Evolutionary conservation across 768 basidiomycete species (phyloP).

Genomic region (Boletus fagicola): DNA sequence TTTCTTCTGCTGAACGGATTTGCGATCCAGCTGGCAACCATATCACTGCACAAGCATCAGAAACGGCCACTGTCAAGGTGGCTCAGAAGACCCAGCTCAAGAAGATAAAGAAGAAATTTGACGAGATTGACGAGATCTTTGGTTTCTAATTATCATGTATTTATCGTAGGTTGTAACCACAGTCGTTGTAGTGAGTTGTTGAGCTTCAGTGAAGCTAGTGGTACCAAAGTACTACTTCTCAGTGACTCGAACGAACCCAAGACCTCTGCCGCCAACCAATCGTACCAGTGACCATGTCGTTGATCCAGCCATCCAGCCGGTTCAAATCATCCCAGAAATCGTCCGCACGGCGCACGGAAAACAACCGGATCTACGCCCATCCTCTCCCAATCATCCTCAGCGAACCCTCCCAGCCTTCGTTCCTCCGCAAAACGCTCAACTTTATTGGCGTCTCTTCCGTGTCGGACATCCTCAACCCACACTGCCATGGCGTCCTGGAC

Average conservation of each 20-base stretch:
- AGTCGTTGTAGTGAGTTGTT: background rate
- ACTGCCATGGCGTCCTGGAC: constrained; percentile 78
- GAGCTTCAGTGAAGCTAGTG: background rate
- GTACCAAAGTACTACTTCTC: no score
- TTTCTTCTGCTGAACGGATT: background rate
- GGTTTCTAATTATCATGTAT: constrained; percentile 17
- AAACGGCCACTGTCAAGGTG: background rate
- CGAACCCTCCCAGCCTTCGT: constrained; percentile 39
- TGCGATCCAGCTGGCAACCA: background rate
- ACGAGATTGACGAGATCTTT: constrained; percentile 30
- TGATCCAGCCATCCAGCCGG: constrained; percentile 41
- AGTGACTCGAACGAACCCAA: background rate
- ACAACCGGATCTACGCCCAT: constrained; percentile 64
- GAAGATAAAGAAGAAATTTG: constrained; percentile 19
- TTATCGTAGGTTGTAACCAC: background rate
- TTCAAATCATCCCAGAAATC: constrained; percentile 46
- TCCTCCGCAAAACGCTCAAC: constrained; percentile 46
- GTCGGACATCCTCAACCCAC: constrained; percentile 65
- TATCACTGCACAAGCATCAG: background rate
- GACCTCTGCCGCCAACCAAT: background rate
- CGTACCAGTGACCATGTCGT: constrained; percentile 40
- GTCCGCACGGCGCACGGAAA: constrained; percentile 56
- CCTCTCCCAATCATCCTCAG: constrained; percentile 64
- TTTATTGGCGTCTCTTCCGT: constrained; percentile 53
- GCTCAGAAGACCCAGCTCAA: constrained; percentile 12